phyloP scores from a whole-genome alignment of 305 asterid species.

The Lippia alba region DNA sequence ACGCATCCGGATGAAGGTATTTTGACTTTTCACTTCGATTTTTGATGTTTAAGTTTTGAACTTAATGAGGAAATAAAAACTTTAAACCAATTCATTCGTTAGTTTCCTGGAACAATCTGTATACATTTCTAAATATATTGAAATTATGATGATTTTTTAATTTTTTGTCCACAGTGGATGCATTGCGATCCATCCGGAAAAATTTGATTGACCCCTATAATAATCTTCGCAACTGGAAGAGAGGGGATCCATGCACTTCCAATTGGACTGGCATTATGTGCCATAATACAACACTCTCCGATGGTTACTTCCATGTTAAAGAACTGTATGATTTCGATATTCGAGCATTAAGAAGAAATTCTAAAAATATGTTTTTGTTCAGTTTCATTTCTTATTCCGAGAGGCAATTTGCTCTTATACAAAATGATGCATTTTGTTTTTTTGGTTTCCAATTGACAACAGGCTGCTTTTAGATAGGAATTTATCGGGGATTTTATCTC shows the following conservation, averaged over 20 bases:
- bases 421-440: constrained; percentile 15
- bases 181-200: constrained; percentile 57
- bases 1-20: constrained; percentile 70
- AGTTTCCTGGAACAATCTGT: background rate
- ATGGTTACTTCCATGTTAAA: constrained; percentile 64
- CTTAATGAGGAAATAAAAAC: constrained; percentile 1
- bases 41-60: background rate
- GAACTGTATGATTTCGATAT: constrained; percentile 66
- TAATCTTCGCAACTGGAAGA: constrained; percentile 64
- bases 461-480: constrained; percentile 60
- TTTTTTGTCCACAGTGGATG: constrained; percentile 66
- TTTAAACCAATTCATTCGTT: background rate
- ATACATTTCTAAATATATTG: background rate
- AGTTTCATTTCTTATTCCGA: background rate
- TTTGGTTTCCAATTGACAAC: constrained; percentile 29
- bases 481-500: constrained; percentile 78
- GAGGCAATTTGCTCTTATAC: background rate
- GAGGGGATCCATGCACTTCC: constrained; percentile 81
- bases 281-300: constrained; percentile 53
- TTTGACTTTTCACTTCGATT: background rate
- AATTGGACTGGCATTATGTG: constrained; percentile 79
- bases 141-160: constrained; percentile 2
- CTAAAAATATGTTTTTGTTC: background rate
- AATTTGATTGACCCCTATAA: constrained; percentile 59
- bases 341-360: background rate